Conservation (phyloP, 2,329 filamentous ascomycete species). For the Trichoderma hamatum region DNA sequence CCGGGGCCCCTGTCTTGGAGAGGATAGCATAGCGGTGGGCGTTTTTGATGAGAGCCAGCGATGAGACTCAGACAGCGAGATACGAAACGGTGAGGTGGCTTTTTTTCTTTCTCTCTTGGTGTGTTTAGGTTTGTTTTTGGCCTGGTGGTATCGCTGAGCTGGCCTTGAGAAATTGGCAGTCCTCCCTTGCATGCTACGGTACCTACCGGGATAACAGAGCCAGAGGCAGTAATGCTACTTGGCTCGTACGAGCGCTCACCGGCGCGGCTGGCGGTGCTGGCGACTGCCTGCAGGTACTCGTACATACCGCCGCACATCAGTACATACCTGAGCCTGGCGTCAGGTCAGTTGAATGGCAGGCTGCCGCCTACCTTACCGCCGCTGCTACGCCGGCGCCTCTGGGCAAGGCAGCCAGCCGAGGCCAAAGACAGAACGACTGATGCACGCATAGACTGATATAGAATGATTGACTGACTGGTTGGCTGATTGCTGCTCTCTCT, state of each 20-base stretch:
- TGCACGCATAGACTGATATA: neutral
- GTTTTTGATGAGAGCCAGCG: neutral
- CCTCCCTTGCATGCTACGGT: neutral
- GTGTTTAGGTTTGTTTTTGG: neutral
- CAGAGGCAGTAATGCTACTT: neutral
- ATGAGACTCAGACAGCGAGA: neutral
- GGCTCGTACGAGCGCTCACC: neutral
- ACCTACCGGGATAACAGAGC: neutral
- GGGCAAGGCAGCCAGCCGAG: neutral
- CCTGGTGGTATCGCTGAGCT: neutral
- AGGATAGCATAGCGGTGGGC: conserved; percentile 11
- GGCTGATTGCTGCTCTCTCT: neutral
- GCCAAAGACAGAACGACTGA: neutral
- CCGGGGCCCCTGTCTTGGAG: conserved; percentile 11
- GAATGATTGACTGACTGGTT: neutral
- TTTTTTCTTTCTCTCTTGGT: neutral
- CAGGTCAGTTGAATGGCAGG: neutral
- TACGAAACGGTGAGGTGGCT: conserved; percentile 14
- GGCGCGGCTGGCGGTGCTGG: conserved; percentile 3
- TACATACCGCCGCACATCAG: neutral
- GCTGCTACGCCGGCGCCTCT: neutral
- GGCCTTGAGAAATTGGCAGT: conserved; percentile 12
- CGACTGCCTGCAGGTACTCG: neutral
- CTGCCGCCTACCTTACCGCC: neutral
- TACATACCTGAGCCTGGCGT: neutral